Conservation (phyloP, 1,139 yeast species). For the Magnusiomyces suaveolens region DNA sequence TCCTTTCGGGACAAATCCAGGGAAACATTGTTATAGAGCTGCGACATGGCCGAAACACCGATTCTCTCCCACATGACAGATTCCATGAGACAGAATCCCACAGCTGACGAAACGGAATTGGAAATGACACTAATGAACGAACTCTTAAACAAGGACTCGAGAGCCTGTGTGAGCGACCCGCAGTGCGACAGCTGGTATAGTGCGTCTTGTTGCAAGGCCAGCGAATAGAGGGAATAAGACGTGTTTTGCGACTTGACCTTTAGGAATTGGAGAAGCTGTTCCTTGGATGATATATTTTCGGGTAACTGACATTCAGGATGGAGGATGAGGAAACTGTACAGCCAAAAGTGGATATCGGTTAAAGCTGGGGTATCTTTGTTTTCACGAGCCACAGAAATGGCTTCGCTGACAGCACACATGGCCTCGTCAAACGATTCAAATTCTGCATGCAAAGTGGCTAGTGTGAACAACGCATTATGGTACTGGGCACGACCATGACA, state of each 20-base stretch:
- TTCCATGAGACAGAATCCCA: conserved; percentile 24
- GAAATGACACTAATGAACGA: conserved; percentile 40
- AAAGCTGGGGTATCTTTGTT: conserved; percentile 66
- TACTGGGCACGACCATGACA: conserved; percentile 54
- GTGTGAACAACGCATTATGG: conserved; percentile 71
- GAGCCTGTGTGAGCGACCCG: conserved; percentile 37
- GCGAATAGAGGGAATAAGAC: conserved; percentile 42
- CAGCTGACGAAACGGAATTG: conserved; percentile 27
- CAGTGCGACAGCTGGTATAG: conserved; percentile 45
- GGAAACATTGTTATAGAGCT: conserved; percentile 17
- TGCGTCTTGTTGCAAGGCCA: conserved; percentile 53
- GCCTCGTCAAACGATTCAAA: conserved; percentile 73
- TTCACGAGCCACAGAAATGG: conserved; percentile 81
- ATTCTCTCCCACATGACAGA: conserved; percentile 25
- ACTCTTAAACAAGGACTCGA: conserved; percentile 49
- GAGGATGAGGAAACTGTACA: conserved; percentile 57
- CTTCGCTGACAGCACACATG: conserved; percentile 71
- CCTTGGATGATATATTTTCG: conserved; percentile 33
- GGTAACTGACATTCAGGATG: conserved; percentile 42
- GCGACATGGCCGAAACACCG: conserved; percentile 20
- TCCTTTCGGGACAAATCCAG: conserved; percentile 8
- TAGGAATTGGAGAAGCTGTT: conserved; percentile 55
- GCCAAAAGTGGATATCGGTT: conserved; percentile 72
- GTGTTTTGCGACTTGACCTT: conserved; percentile 50
- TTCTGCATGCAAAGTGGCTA: conserved; percentile 69